A percentile compares a stretch with the other conserved stretches of the same genome.
Evolutionary conservation across 108 stramenopile species (phyloP).

Genomic region (Mayamaea pseudoterrestris): DNA sequence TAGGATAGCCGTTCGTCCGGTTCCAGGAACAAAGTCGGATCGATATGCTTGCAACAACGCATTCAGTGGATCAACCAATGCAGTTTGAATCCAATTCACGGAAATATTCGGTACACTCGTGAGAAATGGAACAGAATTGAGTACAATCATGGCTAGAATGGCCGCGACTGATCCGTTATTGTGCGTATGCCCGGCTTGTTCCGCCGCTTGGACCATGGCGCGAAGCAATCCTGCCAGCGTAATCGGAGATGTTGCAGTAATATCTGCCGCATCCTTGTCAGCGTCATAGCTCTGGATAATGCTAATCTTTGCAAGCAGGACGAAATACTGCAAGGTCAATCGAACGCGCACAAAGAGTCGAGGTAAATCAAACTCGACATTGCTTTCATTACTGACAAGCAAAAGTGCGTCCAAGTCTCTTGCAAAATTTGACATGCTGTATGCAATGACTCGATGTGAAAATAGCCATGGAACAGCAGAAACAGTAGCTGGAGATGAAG

Average conservation of each 20-base stretch:
- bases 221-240: slow-evolving; percentile 22
- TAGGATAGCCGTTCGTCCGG: slow-evolving; percentile 41
- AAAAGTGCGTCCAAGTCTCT: slow-evolving; percentile 42
- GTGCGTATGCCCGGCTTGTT: background rate
- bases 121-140: slow-evolving; percentile 54
- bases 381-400: slow-evolving; percentile 8
- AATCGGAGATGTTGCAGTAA: background rate
- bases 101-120: slow-evolving; percentile 14
- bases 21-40: slow-evolving; percentile 62
- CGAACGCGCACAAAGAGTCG: slow-evolving; percentile 24
- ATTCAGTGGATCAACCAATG: slow-evolving; percentile 19
- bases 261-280: slow-evolving; percentile 1
- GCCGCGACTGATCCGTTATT: slow-evolving; percentile 6
- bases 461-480: no score
- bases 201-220: slow-evolving; percentile 24
- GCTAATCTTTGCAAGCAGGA: slow-evolving; percentile 40
- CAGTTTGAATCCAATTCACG: slow-evolving; percentile 10
- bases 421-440: slow-evolving; percentile 34
- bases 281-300: slow-evolving; percentile 19
- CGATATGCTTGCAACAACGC: slow-evolving; percentile 9
- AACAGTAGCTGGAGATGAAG: slow-evolving; percentile 19
- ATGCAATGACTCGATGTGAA: slow-evolving; percentile 37
- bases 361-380: background rate
- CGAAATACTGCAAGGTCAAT: slow-evolving; percentile 56
- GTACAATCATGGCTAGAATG: slow-evolving; percentile 37